A percentile compares a stretch with the other conserved stretches of the same genome.
These are phyloP conservation scores for Protomyces arabidopsidicola DNA, from an alignment of 1,139 yeast species.

Conservation along the genomic window DNA sequence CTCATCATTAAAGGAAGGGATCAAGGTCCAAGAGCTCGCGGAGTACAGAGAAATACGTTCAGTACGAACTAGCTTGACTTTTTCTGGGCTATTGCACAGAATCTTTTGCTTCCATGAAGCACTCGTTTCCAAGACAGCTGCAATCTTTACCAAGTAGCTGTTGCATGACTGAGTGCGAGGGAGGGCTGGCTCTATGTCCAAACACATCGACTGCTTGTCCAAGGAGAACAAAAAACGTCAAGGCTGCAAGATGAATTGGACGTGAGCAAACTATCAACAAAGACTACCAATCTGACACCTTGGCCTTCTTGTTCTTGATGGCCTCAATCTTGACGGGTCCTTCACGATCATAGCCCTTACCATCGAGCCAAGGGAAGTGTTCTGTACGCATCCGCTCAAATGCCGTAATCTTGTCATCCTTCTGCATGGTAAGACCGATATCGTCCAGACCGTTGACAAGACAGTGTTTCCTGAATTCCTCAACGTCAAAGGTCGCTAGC, in stretches of 20 bases:
- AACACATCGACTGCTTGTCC: too few species aligned
- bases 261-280: not conserved
- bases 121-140: too few species aligned
- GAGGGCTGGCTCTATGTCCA: too few species aligned
- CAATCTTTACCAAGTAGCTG: too few species aligned
- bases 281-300: slow-evolving; percentile 13
- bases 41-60: too few species aligned
- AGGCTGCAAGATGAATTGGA: not conserved
- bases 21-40: too few species aligned
- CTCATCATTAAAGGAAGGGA: too few species aligned
- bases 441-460: slow-evolving; percentile 91
- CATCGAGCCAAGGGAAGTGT: slow-evolving; percentile 79
- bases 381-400: slow-evolving; percentile 74
- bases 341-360: slow-evolving; percentile 28
- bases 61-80: too few species aligned
- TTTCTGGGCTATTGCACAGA: too few species aligned
- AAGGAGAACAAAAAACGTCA: not conserved
- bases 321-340: slow-evolving; percentile 27
- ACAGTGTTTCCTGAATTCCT: slow-evolving; percentile 89
- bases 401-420: slow-evolving; percentile 66
- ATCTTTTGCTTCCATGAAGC: too few species aligned
- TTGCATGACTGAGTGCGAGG: too few species aligned
- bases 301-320: slow-evolving; percentile 17
- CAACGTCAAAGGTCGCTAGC: slow-evolving; percentile 78
- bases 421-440: slow-evolving; percentile 89